Percentiles rank a stretch among this genome's conserved stretches.
Conservation (phyloP, 345 rosid genomes). For the Combretum micranthum region DNA sequence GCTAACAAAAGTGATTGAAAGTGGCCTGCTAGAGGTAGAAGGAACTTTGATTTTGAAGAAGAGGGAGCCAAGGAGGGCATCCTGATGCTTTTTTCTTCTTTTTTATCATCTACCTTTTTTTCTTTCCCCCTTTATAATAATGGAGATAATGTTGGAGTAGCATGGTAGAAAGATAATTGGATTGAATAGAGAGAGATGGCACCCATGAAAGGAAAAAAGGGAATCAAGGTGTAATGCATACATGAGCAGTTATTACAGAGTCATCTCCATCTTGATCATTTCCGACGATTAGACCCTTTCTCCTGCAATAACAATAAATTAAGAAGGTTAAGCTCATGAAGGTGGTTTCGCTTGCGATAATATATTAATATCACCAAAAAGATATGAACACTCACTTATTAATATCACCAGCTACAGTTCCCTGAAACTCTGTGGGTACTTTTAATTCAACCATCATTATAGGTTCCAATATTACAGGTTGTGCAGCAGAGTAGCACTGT, state of each 20-base stretch:
- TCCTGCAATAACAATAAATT: conserved; percentile 35
- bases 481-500: conserved; percentile 82
- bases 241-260: conserved; percentile 70
- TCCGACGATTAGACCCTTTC: conserved; percentile 95
- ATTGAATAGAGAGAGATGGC: too few species aligned
- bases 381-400: conserved; percentile 56
- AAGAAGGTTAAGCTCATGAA: not conserved
- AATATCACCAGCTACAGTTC: conserved; percentile 90
- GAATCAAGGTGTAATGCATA: conserved; percentile 22
- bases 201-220: not conserved
- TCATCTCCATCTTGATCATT: conserved; percentile 98
- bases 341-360: not conserved
- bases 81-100: too few species aligned
- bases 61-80: too few species aligned
- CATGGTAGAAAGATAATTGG: too few species aligned
- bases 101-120: too few species aligned
- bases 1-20: too few species aligned
- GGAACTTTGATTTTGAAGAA: too few species aligned
- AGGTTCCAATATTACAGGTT: conserved; percentile 91
- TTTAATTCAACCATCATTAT: conserved; percentile 94
- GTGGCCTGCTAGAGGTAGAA: too few species aligned
- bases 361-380: not conserved
- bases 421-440: conserved; percentile 96
- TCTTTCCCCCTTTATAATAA: too few species aligned
- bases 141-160: too few species aligned